Evolutionary conservation across 2,329 filamentous ascomycete species (phyloP).

Genomic region (Metarhizium guizhouense): DNA sequence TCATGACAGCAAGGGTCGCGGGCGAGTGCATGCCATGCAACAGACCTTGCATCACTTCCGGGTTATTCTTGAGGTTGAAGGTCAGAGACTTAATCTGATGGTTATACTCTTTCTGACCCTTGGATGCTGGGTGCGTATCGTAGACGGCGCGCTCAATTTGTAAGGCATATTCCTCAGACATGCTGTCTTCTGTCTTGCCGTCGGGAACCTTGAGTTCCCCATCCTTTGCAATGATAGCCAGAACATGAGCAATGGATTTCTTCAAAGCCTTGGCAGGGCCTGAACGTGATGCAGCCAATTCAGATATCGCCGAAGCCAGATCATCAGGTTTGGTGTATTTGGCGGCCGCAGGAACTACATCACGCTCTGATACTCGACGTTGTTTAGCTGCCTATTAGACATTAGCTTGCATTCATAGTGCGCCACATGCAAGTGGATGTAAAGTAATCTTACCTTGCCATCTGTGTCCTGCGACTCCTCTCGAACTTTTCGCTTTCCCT

Average conservation of each 20-base stretch:
- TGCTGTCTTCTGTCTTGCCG: constrained; percentile 51
- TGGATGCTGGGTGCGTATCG: constrained; percentile 40
- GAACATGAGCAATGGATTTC: constrained; percentile 57
- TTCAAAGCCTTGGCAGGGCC: constrained; percentile 61
- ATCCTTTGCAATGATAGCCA: constrained; percentile 59
- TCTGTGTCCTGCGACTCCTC: constrained; percentile 47
- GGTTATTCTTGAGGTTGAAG: constrained; percentile 85
- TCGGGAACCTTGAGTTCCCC: constrained; percentile 54
- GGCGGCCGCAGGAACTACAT: constrained; percentile 24
- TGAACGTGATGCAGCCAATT: constrained; percentile 55
- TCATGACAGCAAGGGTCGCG: constrained; percentile 77
- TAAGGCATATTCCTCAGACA: constrained; percentile 63
- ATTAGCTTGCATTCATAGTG: background rate
- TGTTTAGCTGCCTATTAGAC: constrained; percentile 30
- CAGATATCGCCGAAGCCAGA: constrained; percentile 39
- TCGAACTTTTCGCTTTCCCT: constrained; percentile 47
- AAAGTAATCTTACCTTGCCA: constrained; percentile 33
- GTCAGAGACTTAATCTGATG: constrained; percentile 66
- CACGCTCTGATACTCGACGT: constrained; percentile 46
- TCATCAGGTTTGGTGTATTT: constrained; percentile 43
- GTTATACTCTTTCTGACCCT: constrained; percentile 40
- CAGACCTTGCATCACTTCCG: constrained; percentile 65
- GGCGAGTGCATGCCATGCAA: constrained; percentile 65
- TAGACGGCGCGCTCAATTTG: constrained; percentile 68
- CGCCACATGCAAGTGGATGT: background rate